These are phyloP conservation scores for Syncephalastrum monosporum DNA, from an alignment of 371 early-diverging fungal species.

Conservation along the genomic window DNA sequence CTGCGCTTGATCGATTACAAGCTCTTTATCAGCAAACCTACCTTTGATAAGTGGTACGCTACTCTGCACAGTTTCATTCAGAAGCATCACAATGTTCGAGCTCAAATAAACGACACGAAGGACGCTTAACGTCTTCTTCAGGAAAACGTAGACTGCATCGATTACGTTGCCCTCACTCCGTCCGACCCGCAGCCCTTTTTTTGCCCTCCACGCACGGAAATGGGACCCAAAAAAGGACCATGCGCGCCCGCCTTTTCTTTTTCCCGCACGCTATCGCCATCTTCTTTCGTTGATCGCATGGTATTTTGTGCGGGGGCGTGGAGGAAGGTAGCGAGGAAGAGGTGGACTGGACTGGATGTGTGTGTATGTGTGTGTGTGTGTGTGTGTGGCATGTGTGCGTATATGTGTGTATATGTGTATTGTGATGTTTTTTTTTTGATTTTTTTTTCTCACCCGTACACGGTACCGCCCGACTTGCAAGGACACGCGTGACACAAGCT, in stretches of 20 bases:
- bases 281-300: background rate
- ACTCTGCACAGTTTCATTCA: constrained; percentile 48
- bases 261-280: no score
- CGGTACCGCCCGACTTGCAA: no score
- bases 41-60: constrained; percentile 66
- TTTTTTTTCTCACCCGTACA: constrained; percentile 1
- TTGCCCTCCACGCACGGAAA: background rate
- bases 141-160: constrained; percentile 3
- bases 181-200: background rate
- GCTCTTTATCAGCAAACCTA: constrained; percentile 58
- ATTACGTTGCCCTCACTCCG: background rate
- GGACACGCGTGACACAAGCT: no score
- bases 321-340: background rate
- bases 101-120: constrained; percentile 2
- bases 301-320: background rate
- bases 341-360: background rate
- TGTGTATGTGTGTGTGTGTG: background rate
- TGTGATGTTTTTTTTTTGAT: background rate
- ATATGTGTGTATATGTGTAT: background rate
- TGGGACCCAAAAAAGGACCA: constrained; percentile 1
- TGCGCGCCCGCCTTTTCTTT: no score
- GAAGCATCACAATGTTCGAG: constrained; percentile 6
- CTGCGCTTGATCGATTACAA: constrained; percentile 68
- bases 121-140: constrained; percentile 4
- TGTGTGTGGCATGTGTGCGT: constrained; percentile 2